phyloP scores from a whole-genome alignment of 1,284 basidiomycete genomes.

The Ceratobasidium sp. region DNA sequence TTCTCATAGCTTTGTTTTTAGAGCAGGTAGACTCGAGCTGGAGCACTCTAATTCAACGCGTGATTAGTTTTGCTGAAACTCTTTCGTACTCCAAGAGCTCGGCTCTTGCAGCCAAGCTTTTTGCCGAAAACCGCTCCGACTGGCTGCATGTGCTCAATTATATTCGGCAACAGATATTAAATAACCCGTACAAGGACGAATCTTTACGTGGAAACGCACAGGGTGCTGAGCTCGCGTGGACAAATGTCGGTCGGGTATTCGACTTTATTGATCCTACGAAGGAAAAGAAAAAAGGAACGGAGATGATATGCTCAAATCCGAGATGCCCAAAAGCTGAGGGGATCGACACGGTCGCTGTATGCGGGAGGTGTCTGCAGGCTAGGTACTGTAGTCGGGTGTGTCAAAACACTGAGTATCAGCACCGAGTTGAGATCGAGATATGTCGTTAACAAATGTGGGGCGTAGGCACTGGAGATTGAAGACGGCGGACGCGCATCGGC shows the following conservation, averaged over 20 bases:
- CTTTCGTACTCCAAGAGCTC: constrained; percentile 10
- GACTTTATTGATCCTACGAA: constrained; percentile 4
- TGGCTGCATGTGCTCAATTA: background rate
- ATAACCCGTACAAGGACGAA: background rate
- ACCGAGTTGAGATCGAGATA: background rate
- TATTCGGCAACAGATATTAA: background rate
- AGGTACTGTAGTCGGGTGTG: background rate
- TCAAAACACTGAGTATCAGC: background rate
- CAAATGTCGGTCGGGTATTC: constrained; percentile 7
- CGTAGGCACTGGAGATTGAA: background rate
- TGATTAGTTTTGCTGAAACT: background rate
- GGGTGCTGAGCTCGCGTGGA: constrained; percentile 7
- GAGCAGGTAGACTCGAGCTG: background rate
- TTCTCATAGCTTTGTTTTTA: background rate
- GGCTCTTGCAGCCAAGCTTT: background rate
- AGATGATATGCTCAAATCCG: background rate
- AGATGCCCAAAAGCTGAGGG: background rate
- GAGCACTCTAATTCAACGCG: background rate
- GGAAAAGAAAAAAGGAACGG: too few species aligned
- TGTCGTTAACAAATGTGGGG: background rate
- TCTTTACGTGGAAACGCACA: constrained; percentile 4
- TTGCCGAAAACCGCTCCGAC: background rate
- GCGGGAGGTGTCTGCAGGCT: background rate
- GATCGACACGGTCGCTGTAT: background rate
- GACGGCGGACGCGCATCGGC: background rate